Evolutionary conservation across 345 rosid species (phyloP).

Genomic region (Camelina neglecta): DNA sequence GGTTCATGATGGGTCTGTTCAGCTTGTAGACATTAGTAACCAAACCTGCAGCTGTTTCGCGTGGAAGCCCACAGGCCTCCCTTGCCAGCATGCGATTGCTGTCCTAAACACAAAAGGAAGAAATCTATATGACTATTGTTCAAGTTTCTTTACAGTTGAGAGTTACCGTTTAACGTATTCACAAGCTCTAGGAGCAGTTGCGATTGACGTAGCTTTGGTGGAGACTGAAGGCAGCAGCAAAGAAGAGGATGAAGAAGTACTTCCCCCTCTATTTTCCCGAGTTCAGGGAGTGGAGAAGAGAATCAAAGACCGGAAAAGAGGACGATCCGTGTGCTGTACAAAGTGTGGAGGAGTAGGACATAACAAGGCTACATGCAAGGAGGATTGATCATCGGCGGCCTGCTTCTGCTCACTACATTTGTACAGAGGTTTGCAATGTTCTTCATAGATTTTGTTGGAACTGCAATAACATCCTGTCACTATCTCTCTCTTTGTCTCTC

Average conservation of each 20-base stretch:
- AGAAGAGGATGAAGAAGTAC: conserved; percentile 48
- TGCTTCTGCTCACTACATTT: conserved; percentile 29
- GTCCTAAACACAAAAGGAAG: conserved; percentile 62
- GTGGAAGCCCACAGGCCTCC: conserved; percentile 75
- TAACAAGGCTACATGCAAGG: conserved; percentile 83
- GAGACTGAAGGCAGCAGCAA: conserved; percentile 43
- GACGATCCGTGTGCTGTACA: conserved; percentile 64
- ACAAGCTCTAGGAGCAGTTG: conserved; percentile 54
- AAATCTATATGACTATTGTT: conserved; percentile 66
- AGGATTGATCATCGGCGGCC: conserved; percentile 31
- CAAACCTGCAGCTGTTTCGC: conserved; percentile 70
- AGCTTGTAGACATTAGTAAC: conserved; percentile 71
- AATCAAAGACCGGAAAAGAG: conserved; percentile 50
- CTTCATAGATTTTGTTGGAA: conserved; percentile 26
- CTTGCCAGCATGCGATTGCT: conserved; percentile 86
- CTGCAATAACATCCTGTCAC: neutral
- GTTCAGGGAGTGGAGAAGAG: conserved; percentile 58
- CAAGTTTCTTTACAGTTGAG: conserved; percentile 62
- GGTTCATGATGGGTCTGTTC: conserved; percentile 73
- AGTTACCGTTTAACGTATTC: conserved; percentile 60
- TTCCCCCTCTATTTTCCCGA: conserved; percentile 73
- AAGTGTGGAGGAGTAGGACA: conserved; percentile 86
- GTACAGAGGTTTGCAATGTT: conserved; percentile 38
- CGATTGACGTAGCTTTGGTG: conserved; percentile 16
- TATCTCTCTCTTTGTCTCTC: neutral